phyloP scores from a whole-genome alignment of 345 rosid genomes.

The Syzygium jambos region DNA sequence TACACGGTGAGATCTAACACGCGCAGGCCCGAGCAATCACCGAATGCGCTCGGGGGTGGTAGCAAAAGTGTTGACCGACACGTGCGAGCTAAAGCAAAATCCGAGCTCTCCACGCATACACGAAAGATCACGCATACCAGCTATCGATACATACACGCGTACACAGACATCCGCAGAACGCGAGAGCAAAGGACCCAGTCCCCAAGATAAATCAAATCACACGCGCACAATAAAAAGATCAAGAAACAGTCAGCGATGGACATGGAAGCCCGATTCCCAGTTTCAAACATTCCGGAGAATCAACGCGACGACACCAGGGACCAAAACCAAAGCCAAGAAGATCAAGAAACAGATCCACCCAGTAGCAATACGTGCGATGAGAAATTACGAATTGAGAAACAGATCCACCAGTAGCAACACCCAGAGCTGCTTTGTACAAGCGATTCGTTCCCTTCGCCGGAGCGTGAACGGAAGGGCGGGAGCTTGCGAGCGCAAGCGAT shows the following conservation, averaged over 20 bases:
- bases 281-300: neutral
- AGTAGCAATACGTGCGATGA: neutral
- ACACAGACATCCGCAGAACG: neutral
- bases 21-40: too few species aligned
- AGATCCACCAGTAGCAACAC: too few species aligned
- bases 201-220: neutral
- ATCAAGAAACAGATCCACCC: neutral
- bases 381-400: too few species aligned
- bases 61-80: neutral
- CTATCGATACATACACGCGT: neutral
- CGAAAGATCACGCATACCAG: neutral
- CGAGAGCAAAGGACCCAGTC: neutral
- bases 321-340: neutral
- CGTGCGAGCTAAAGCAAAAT: neutral
- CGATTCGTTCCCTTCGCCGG: too few species aligned
- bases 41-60: neutral
- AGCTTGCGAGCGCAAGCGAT: too few species aligned
- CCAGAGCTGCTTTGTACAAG: too few species aligned
- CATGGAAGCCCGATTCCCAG: neutral
- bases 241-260: neutral
- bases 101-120: neutral
- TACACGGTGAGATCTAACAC: neutral
- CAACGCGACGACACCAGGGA: neutral
- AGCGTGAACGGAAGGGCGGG: too few species aligned
- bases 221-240: too few species aligned